A percentile compares a stretch with the other conserved stretches of the same genome.
These are phyloP conservation scores for Herpetospermum pedunculosum DNA, from an alignment of 306 rosid genomes.

Conservation along the genomic window DNA sequence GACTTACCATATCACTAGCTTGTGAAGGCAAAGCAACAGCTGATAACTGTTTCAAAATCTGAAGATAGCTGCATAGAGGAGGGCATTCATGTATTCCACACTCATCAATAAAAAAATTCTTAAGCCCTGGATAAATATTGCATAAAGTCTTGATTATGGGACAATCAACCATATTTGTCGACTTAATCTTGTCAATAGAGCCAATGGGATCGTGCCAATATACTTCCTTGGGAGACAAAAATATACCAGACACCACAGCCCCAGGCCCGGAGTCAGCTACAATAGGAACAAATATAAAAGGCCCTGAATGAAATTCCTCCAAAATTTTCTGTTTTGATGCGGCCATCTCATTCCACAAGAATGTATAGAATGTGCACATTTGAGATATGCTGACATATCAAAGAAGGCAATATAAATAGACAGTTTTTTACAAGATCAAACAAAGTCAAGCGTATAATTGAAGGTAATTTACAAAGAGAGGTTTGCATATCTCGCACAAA, in stretches of 20 bases:
- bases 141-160: slow-evolving; percentile 44
- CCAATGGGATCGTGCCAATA: slow-evolving; percentile 74
- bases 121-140: slow-evolving; percentile 62
- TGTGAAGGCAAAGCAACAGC: slow-evolving; percentile 54
- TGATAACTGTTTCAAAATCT: slow-evolving; percentile 70
- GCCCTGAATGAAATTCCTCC: slow-evolving; percentile 50
- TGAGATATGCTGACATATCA: slow-evolving; percentile 45
- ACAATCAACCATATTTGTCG: slow-evolving; percentile 13
- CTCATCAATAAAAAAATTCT: slow-evolving; percentile 54
- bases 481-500: background rate
- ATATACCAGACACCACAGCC: slow-evolving; percentile 50
- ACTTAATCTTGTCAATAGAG: slow-evolving; percentile 35
- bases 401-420: slow-evolving; percentile 9
- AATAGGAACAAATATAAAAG: slow-evolving; percentile 65
- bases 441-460: background rate
- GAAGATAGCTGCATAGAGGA: slow-evolving; percentile 61
- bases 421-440: background rate
- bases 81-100: slow-evolving; percentile 64
- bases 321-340: slow-evolving; percentile 40
- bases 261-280: slow-evolving; percentile 32
- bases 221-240: slow-evolving; percentile 52
- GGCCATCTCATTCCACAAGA: slow-evolving; percentile 72
- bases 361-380: slow-evolving; percentile 66
- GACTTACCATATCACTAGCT: slow-evolving; percentile 60
- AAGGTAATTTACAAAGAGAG: background rate